A percentile compares a stretch with the other conserved stretches of the same genome.
These are phyloP conservation scores for Hanseniaspora clermontiae DNA, from an alignment of 805 yeast genomes.

Conservation along the genomic window DNA sequence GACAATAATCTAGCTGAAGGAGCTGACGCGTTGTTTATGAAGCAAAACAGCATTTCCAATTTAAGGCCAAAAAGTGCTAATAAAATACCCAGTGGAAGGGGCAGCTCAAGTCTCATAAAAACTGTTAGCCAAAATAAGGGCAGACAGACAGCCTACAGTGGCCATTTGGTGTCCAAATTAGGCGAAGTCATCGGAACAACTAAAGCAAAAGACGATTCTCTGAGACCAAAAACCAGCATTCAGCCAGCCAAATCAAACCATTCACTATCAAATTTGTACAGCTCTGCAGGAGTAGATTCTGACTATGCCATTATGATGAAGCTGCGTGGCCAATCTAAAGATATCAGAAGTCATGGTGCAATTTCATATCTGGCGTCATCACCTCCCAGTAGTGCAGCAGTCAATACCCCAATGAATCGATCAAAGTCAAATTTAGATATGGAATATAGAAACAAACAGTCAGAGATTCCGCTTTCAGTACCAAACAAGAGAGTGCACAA, in stretches of 20 bases:
- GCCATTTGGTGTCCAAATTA: background rate
- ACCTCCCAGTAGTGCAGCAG: background rate
- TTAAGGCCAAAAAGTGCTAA: background rate
- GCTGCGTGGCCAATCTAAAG: background rate
- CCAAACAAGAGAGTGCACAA: background rate
- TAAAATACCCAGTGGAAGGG: background rate
- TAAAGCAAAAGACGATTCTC: background rate
- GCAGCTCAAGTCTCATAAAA: background rate
- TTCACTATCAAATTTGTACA: background rate
- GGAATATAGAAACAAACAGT: background rate
- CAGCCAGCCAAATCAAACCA: background rate
- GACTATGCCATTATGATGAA: background rate
- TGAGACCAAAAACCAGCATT: background rate
- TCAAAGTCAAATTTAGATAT: background rate
- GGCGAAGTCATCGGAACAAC: too few relatives aligned
- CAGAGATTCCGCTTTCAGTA: too few relatives aligned
- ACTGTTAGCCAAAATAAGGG: background rate
- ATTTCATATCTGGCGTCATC: background rate
- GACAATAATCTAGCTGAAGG: background rate
- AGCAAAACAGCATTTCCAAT: background rate
- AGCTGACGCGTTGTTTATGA: background rate
- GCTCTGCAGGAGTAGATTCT: background rate
- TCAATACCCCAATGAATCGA: background rate
- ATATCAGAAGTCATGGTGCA: background rate
- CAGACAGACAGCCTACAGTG: background rate